These are phyloP conservation scores for Boletus mariae DNA, from an alignment of 1,284 basidiomycete genomes.

Conservation along the genomic window DNA sequence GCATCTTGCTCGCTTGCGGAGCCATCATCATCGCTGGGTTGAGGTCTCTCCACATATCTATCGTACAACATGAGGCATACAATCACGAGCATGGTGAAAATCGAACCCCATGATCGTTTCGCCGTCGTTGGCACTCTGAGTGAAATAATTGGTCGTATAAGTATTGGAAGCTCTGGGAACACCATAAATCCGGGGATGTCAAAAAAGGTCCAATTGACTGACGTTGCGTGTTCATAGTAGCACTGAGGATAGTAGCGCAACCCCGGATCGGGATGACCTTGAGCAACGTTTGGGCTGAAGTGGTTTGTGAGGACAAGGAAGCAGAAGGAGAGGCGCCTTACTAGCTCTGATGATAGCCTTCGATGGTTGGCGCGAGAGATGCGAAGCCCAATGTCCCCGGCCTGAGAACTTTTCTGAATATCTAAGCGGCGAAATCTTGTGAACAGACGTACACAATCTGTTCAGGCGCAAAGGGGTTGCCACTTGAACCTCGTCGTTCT, in stretches of 20 bases:
- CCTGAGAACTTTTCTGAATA: constrained; percentile 6
- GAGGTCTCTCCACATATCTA: constrained; percentile 14
- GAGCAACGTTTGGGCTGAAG: constrained; percentile 10
- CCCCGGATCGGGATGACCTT: constrained; percentile 1
- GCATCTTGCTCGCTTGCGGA: constrained; percentile 6
- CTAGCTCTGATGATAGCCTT: constrained; percentile 13
- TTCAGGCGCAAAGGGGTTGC: not conserved
- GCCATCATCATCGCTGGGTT: not conserved
- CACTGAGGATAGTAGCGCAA: constrained; percentile 6
- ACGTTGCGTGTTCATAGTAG: constrained; percentile 15
- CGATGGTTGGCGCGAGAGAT: not conserved
- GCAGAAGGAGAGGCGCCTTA: constrained; percentile 7
- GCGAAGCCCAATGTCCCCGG: constrained; percentile 1
- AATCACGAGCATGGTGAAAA: constrained; percentile 11
- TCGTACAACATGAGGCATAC: constrained; percentile 15
- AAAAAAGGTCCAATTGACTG: constrained; percentile 2
- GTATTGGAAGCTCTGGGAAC: constrained; percentile 3
- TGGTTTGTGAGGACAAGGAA: not conserved
- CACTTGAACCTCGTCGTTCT: constrained; percentile 8
- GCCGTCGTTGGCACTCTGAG: not conserved
- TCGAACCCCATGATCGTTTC: constrained; percentile 14
- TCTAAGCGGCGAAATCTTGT: not conserved
- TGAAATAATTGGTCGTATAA: constrained; percentile 10
- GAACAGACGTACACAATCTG: constrained; percentile 16
- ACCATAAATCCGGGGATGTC: constrained; percentile 2